A percentile compares a stretch with the other conserved stretches of the same genome.
These are phyloP conservation scores for Leccinum fibrillosum DNA, from an alignment of 768 basidiomycete genomes.

Conservation along the genomic window DNA sequence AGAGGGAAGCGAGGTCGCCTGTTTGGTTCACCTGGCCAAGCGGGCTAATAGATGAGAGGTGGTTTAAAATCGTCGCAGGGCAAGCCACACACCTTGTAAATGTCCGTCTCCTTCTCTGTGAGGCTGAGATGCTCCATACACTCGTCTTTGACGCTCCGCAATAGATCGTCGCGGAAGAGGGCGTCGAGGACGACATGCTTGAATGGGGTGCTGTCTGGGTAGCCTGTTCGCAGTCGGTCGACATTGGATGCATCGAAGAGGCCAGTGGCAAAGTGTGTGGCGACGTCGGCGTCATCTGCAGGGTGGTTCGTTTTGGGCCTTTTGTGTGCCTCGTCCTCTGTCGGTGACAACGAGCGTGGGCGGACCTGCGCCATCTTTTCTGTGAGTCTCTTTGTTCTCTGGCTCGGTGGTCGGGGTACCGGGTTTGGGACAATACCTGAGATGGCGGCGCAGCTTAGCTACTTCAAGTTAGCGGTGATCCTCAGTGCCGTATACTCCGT, in stretches of 20 bases:
- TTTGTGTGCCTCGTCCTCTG: slow-evolving; percentile 29
- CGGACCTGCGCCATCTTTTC: slow-evolving; percentile 44
- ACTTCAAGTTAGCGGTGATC: neutral
- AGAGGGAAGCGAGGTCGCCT: slow-evolving; percentile 91
- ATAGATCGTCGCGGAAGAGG: slow-evolving; percentile 80
- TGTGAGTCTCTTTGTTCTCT: neutral
- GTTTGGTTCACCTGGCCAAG: slow-evolving; percentile 85
- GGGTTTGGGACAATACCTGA: neutral
- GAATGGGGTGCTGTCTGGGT: slow-evolving; percentile 65
- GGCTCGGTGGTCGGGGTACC: neutral
- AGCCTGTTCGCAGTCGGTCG: slow-evolving; percentile 51
- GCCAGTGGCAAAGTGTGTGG: slow-evolving; percentile 31
- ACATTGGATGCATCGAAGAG: slow-evolving; percentile 60
- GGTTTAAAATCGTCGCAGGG: neutral
- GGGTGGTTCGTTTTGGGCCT: slow-evolving; percentile 37
- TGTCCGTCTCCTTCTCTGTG: slow-evolving; percentile 95
- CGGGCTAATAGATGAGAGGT: neutral
- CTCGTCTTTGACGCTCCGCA: slow-evolving; percentile 80
- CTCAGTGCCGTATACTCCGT: neutral
- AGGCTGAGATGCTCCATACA: slow-evolving; percentile 76
- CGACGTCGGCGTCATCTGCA: slow-evolving; percentile 10
- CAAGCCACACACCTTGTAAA: slow-evolving; percentile 75
- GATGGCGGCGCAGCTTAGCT: neutral
- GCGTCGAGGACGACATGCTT: slow-evolving; percentile 78
- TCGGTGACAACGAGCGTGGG: slow-evolving; percentile 44